These are phyloP conservation scores for Pythium grandisporangium DNA, from an alignment of 352 stramenopile genomes.

Conservation along the genomic window DNA sequence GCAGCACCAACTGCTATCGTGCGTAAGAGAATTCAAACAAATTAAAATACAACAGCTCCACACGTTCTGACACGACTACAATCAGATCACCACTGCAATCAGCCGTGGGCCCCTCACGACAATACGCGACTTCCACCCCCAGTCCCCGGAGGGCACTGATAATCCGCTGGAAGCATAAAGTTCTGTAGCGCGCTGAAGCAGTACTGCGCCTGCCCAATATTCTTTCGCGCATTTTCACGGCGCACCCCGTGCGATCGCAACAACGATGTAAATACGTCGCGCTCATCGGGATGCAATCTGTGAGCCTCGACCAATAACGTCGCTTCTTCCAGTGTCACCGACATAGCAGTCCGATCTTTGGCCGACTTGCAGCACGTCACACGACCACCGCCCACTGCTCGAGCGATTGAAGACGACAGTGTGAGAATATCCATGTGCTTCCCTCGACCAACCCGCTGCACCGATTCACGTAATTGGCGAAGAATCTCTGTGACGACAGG, in stretches of 20 bases:
- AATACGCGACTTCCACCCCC: conserved; percentile 53
- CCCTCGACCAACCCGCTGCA: conserved; percentile 26
- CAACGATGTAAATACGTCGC: conserved; percentile 49
- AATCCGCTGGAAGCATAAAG: conserved; percentile 70
- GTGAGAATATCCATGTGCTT: conserved; percentile 80
- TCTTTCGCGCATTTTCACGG: conserved; percentile 81
- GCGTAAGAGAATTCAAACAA: too few relatives aligned
- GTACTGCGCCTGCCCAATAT: conserved; percentile 81
- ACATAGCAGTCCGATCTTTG: conserved; percentile 97
- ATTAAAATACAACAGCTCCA: neutral
- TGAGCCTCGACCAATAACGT: conserved; percentile 54
- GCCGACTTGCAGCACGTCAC: conserved; percentile 96
- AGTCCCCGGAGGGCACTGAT: conserved; percentile 75
- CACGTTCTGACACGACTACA: neutral
- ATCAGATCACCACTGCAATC: conserved; percentile 2
- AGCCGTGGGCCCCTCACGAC: conserved; percentile 41
- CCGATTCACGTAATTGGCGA: conserved; percentile 7
- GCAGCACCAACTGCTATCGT: too few relatives aligned
- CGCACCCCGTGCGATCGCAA: conserved; percentile 70
- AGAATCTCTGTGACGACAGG: conserved; percentile 6
- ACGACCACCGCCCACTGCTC: conserved; percentile 81
- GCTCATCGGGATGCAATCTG: conserved; percentile 35
- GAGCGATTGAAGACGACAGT: conserved; percentile 60
- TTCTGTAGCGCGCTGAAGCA: conserved; percentile 79
- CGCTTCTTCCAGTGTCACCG: conserved; percentile 91